phyloP scores from a whole-genome alignment of 441 rosid species.

The Populus hybrid region DNA sequence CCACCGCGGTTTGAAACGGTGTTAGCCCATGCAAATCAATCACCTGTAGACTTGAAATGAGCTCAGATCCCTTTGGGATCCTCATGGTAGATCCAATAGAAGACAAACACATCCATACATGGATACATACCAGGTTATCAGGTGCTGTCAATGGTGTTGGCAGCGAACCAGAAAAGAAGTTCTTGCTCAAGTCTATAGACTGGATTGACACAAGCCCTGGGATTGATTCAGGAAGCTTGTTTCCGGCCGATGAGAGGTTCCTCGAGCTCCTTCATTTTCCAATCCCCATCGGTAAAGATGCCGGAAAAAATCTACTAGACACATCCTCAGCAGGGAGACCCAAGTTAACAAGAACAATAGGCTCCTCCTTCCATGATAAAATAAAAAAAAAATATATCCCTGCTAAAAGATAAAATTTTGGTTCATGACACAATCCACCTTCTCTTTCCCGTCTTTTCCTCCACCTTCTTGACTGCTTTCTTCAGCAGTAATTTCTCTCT shows the following conservation, averaged over 20 bases:
- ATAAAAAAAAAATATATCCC: too few relatives aligned
- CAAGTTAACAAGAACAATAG: too few relatives aligned
- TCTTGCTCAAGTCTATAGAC: conserved; percentile 80
- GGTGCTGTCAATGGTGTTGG: conserved; percentile 56
- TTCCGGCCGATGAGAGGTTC: conserved; percentile 77
- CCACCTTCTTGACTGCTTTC: too few relatives aligned
- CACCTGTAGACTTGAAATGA: conserved; percentile 53
- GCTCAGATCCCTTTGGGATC: conserved; percentile 72
- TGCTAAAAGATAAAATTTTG: too few relatives aligned
- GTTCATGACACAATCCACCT: too few relatives aligned
- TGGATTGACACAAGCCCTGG: conserved; percentile 61
- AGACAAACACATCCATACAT: conserved; percentile 45
- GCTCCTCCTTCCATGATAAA: too few relatives aligned
- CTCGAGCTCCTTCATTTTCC: conserved; percentile 56
- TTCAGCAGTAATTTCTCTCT: too few relatives aligned
- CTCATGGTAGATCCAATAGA: conserved; percentile 52
- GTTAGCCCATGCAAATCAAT: conserved; percentile 59
- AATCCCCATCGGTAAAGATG: conserved; percentile 51
- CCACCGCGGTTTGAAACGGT: too few relatives aligned
- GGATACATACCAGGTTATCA: conserved; percentile 39
- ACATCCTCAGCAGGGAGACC: too few relatives aligned
- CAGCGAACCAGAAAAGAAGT: conserved; percentile 70
- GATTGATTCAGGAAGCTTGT: conserved; percentile 69
- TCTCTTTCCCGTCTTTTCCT: too few relatives aligned
- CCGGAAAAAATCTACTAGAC: conserved; percentile 32